These are phyloP conservation scores for Geotrichum candidum DNA, from an alignment of 1,139 yeast species.

Conservation along the genomic window DNA sequence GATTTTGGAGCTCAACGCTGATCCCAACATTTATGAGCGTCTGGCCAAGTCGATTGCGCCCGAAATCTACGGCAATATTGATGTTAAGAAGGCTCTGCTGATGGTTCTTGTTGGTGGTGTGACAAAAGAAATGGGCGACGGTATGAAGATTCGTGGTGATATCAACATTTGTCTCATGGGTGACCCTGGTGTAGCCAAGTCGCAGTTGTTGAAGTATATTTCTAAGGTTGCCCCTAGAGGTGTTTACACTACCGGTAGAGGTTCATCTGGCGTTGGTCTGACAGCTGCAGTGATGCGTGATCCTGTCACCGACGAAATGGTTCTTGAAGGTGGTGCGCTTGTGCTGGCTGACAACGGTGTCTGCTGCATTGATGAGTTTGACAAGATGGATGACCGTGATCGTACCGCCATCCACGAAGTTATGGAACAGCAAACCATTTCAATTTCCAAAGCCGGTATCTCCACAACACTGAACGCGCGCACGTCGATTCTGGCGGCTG, in stretches of 20 bases:
- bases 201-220: constrained; percentile 88
- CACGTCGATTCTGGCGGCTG: constrained; percentile 93
- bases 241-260: constrained; percentile 97
- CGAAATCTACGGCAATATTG: constrained; percentile 90
- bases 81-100: constrained; percentile 84
- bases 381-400: constrained; percentile 96
- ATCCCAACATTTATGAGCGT: constrained; percentile 71
- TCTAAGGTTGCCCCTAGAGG: constrained; percentile 94
- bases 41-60: constrained; percentile 93
- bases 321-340: constrained; percentile 96
- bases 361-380: constrained; percentile 98
- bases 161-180: constrained; percentile 97
- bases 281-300: constrained; percentile 99
- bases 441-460: constrained; percentile 96
- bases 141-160: constrained; percentile 96
- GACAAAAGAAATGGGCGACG: constrained; percentile 90
- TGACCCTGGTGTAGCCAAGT: constrained; percentile 99
- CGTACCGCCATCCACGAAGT: constrained; percentile 98
- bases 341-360: constrained; percentile 97
- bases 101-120: constrained; percentile 91
- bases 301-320: constrained; percentile 98
- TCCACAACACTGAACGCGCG: constrained; percentile 95
- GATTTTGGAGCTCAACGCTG: constrained; percentile 48
- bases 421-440: constrained; percentile 98
- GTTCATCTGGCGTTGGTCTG: constrained; percentile 97